Conservation (phyloP, 192 early-diverging fungal species). For the Funneliformis geosporum region DNA sequence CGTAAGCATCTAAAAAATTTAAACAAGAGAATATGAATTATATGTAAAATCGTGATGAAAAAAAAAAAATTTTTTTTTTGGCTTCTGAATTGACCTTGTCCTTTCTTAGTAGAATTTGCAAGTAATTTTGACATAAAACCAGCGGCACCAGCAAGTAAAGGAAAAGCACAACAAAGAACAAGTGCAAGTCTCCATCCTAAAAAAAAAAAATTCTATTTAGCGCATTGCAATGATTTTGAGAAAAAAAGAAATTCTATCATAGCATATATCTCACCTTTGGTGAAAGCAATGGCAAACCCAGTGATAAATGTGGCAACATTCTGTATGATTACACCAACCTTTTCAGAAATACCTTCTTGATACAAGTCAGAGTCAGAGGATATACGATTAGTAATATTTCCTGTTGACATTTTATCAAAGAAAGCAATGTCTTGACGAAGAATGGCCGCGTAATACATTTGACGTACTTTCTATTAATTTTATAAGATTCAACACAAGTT, state of each 20-base stretch:
- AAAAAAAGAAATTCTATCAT: background rate
- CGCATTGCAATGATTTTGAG: background rate
- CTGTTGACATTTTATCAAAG: conserved; percentile 78
- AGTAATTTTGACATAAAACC: background rate
- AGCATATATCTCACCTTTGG: conserved; percentile 36
- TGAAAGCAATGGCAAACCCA: conserved; percentile 78
- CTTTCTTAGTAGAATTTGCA: background rate
- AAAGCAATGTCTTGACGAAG: conserved; percentile 86
- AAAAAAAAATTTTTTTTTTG: background rate
- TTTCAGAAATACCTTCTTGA: conserved; percentile 88
- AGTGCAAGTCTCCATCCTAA: conserved; percentile 82
- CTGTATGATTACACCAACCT: conserved; percentile 72
- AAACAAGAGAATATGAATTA: no score
- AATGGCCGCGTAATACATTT: conserved; percentile 71
- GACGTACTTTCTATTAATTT: conserved; percentile 57
- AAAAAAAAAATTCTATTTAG: conserved; percentile 44
- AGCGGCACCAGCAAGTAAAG: conserved; percentile 58
- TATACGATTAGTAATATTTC: conserved; percentile 66
- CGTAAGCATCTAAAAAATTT: conserved; percentile 61
- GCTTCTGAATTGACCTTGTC: conserved; percentile 5
- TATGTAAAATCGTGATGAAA: background rate
- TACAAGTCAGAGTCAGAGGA: conserved; percentile 54
- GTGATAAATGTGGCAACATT: conserved; percentile 66
- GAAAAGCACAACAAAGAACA: conserved; percentile 77
- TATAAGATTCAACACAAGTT: background rate